Conservation (phyloP, 1,139 yeast species). For the Pichia kudriavzevii region DNA sequence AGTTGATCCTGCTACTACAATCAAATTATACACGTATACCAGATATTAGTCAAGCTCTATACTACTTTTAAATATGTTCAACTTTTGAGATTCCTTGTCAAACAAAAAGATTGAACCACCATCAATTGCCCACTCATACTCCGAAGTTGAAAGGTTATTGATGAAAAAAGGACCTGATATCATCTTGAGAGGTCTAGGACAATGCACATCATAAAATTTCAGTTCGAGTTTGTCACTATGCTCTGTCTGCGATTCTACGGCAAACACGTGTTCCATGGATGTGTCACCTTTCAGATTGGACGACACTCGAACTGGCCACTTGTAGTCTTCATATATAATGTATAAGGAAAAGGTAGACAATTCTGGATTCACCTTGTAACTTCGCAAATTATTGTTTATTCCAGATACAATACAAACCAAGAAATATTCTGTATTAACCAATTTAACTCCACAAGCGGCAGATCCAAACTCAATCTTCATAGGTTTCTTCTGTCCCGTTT, state of each 20-base stretch:
- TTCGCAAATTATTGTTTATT: constrained; percentile 2
- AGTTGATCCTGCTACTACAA: too few relatives aligned
- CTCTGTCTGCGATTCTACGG: constrained; percentile 9
- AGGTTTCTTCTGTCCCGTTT: background rate
- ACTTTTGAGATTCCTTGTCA: background rate
- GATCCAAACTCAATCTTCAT: constrained; percentile 2
- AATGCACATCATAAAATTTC: constrained; percentile 7
- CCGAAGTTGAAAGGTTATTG: constrained; percentile 1
- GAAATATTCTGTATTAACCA: background rate
- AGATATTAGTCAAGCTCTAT: too few relatives aligned
- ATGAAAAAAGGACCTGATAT: constrained; percentile 2
- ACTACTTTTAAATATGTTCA: too few relatives aligned
- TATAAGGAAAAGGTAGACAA: background rate
- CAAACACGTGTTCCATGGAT: constrained; percentile 3
- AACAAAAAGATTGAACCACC: background rate
- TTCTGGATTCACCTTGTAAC: constrained; percentile 4
- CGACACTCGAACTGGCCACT: constrained; percentile 4
- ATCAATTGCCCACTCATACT: constrained; percentile 1
- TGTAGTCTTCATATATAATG: constrained; percentile 8
- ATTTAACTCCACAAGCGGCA: constrained; percentile 6
- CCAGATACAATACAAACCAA: constrained; percentile 10
- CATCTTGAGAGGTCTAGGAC: constrained; percentile 9
- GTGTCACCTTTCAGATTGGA: constrained; percentile 5
- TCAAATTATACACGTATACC: too few relatives aligned
- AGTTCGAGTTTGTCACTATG: constrained; percentile 2